Evolutionary conservation across 2,329 filamentous ascomycete species (phyloP).

Genomic region (Xylariaceae sp.): DNA sequence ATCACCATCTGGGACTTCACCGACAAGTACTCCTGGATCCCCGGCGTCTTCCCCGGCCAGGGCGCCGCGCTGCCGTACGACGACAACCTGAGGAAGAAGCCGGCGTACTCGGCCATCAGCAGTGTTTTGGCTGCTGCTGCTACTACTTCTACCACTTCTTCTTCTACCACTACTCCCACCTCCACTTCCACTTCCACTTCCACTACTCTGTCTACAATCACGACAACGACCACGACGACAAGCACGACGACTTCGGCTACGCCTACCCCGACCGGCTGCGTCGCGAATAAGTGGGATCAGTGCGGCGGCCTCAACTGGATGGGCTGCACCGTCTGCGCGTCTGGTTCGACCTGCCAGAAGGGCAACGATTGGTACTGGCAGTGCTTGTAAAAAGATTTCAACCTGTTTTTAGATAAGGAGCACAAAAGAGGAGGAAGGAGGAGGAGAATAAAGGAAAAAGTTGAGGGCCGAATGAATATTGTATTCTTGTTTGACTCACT

Average conservation of each 20-base stretch:
- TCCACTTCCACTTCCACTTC: no score
- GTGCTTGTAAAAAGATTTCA: constrained; percentile 18
- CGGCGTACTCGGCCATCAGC: constrained; percentile 34
- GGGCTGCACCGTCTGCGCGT: constrained; percentile 27
- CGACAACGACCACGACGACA: constrained; percentile 7
- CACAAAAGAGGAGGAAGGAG: no score
- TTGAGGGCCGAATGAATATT: no score
- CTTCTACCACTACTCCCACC: no score
- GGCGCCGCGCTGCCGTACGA: constrained; percentile 37
- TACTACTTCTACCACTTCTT: constrained; percentile 9
- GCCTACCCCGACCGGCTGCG: constrained; percentile 8
- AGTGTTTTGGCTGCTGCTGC: constrained; percentile 32
- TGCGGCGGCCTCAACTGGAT: constrained; percentile 26
- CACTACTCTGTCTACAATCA: no score
- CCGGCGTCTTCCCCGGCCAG: constrained; percentile 31
- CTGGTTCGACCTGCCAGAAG: constrained; percentile 26
- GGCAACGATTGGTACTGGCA: constrained; percentile 30
- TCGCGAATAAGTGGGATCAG: constrained; percentile 24
- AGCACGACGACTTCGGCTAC: constrained; percentile 1
- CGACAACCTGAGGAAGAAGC: constrained; percentile 33
- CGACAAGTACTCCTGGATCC: constrained; percentile 39
- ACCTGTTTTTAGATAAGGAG: no score
- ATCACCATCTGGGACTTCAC: constrained; percentile 40
- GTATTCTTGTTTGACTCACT: no score
- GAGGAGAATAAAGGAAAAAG: no score